These are phyloP conservation scores for Acacia pycnantha DNA, from an alignment of 331 rosid species.

Conservation along the genomic window DNA sequence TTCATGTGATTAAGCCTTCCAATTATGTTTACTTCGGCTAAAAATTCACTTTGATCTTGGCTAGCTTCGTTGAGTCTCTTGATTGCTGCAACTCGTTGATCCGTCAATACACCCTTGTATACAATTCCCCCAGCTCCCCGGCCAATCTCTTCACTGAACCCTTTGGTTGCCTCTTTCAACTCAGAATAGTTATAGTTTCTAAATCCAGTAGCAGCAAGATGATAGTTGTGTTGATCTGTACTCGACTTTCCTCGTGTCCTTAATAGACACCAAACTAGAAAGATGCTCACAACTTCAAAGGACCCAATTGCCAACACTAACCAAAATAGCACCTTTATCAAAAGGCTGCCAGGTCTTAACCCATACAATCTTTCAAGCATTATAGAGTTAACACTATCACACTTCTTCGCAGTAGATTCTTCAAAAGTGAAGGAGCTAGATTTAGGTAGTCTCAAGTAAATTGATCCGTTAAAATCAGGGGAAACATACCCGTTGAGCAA, in stretches of 20 bases:
- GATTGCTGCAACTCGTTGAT: slow-evolving; percentile 36
- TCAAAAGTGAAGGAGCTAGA: neutral
- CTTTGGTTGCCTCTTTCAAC: slow-evolving; percentile 33
- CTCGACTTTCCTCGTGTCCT: slow-evolving; percentile 1
- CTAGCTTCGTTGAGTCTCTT: slow-evolving; percentile 35
- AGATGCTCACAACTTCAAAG: neutral
- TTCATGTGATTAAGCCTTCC: slow-evolving; percentile 46
- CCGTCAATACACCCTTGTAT: neutral
- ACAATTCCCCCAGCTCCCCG: neutral
- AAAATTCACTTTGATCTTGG: slow-evolving; percentile 41
- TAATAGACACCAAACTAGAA: neutral
- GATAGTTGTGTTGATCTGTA: neutral
- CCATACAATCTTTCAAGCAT: neutral
- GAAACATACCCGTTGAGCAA: neutral
- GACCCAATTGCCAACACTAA: neutral
- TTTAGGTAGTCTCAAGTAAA: neutral
- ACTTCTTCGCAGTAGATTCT: neutral
- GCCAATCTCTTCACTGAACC: slow-evolving; percentile 20
- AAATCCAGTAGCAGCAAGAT: slow-evolving; percentile 36
- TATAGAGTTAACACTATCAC: neutral
- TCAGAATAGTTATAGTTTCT: slow-evolving; percentile 31
- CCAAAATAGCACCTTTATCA: neutral
- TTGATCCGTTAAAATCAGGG: neutral
- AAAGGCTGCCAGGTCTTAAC: neutral
- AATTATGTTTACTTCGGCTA: slow-evolving; percentile 38